Percentiles rank a stretch among this genome's conserved stretches.
phyloP scores from a whole-genome alignment of 371 early-diverging fungal genomes.

The Catenaria anguillulae region DNA sequence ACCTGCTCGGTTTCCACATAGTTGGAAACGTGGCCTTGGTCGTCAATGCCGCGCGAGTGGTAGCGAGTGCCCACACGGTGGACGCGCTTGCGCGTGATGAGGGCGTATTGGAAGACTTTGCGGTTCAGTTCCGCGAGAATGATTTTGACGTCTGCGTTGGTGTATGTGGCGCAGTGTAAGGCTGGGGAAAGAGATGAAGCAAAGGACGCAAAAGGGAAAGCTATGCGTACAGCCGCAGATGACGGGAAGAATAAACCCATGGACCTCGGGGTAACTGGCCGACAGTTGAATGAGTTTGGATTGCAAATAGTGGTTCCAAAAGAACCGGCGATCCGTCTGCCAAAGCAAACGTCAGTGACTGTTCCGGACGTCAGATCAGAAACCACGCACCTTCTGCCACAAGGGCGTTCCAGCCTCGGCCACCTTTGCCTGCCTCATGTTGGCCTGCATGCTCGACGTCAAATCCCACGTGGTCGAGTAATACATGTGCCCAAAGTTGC shows the following conservation, averaged over 20 bases:
- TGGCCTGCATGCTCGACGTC: slow-evolving; percentile 61
- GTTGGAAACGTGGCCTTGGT: slow-evolving; percentile 86
- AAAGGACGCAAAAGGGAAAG: too few relatives aligned
- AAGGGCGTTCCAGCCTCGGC: too few relatives aligned
- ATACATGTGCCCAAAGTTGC: slow-evolving; percentile 56
- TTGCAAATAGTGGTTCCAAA: slow-evolving; percentile 67
- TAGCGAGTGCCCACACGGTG: slow-evolving; percentile 73
- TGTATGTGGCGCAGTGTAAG: background rate
- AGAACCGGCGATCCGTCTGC: slow-evolving; percentile 69
- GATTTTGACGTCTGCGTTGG: slow-evolving; percentile 38
- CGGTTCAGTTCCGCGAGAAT: slow-evolving; percentile 35
- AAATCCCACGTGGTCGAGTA: slow-evolving; percentile 76
- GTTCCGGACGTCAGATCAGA: too few relatives aligned
- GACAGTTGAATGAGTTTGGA: slow-evolving; percentile 45
- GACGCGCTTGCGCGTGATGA: slow-evolving; percentile 70
- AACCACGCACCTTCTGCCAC: too few relatives aligned
- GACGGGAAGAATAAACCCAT: slow-evolving; percentile 71
- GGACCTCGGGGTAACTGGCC: slow-evolving; percentile 24
- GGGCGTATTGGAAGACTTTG: slow-evolving; percentile 46
- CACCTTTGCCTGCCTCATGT: slow-evolving; percentile 14
- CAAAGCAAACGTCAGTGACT: slow-evolving; percentile 4
- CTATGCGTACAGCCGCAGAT: slow-evolving; percentile 83
- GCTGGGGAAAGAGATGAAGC: background rate
- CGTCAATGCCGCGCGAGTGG: slow-evolving; percentile 89
- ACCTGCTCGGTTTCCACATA: slow-evolving; percentile 98